Evolutionary conservation across 2,329 filamentous ascomycete genomes (phyloP), one percentile per base, ranked within the genome.

Genomic region (Conoideocrella luteorostrata): DNA sequence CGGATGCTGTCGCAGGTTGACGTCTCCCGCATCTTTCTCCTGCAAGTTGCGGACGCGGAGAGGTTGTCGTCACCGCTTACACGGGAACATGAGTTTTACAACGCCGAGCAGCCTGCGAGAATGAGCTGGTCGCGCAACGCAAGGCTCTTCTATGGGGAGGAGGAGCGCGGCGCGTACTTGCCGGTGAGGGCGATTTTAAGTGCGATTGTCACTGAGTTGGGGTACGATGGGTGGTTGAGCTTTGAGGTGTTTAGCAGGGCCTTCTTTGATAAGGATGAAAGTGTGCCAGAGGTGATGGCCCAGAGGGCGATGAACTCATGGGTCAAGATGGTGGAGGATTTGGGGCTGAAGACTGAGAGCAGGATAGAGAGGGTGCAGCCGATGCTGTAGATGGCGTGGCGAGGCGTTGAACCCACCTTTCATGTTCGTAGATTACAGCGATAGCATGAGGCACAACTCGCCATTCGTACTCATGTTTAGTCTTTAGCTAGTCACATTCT

Each of bases 111-210:
- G 50, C 65, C 64, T 0, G 7, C 56, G 0, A 69, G 84, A 4
- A 90, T 91, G 86, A 86, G 75, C 55, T 91, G 86, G 86, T 86
- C 62, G 1, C 56, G 86, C 15, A 89, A 89, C 57, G 86, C 82
- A 49, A 69, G 86, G 15, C 3, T 90, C 2, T 68, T 69, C 35
- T 68, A 68, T 39, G 63, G 65, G 17, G 83, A 87, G 59, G 63
- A 69, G 36, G 69, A 78, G 3, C 62, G 70, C 3, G 82, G 82
- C 0, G 85, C 75, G 0, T 88, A 88, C 55, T 64, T 90, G 2
- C 86, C 86, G 0, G 71, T 84, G 6, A 65, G 70, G 43, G 70
- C 80, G 24, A 74, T 89, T 17, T 69, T 80, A 0, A 62, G 71
- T 30, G 74, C 79, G 1, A 74, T 88, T 39, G 69, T 87, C 17